Conservation (phyloP, 1,284 basidiomycete genomes). For the Apiotrichum brassicae region DNA sequence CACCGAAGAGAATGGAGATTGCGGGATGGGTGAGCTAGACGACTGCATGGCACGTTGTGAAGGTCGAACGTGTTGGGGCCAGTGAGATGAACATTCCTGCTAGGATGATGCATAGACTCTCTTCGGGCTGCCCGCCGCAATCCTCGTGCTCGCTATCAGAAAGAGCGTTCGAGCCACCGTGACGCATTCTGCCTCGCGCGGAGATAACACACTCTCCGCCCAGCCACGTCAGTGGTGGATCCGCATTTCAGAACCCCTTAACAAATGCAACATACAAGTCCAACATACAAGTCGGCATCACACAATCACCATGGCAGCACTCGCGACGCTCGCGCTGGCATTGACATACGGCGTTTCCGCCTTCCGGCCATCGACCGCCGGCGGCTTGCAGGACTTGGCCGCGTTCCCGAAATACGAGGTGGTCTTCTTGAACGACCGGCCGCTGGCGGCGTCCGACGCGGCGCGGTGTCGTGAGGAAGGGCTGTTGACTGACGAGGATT, state of each 20-base stretch:
- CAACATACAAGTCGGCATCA: background rate
- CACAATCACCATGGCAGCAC: background rate
- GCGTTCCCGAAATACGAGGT: conserved; percentile 80
- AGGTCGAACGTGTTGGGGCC: too few species aligned
- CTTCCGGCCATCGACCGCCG: conserved; percentile 16
- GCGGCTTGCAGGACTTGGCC: conserved; percentile 57
- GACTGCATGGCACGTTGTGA: too few species aligned
- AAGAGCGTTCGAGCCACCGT: too few species aligned
- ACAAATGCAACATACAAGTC: background rate
- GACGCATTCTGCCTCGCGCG: too few species aligned
- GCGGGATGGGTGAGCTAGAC: too few species aligned
- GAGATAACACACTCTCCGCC: too few species aligned
- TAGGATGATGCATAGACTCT: too few species aligned
- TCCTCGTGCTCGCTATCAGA: too few species aligned
- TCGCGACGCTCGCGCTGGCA: conserved; percentile 17
- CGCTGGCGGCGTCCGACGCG: conserved; percentile 68
- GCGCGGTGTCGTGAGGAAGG: conserved; percentile 63
- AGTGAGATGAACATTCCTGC: too few species aligned
- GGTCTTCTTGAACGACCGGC: conserved; percentile 69
- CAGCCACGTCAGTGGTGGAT: too few species aligned
- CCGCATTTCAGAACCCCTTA: background rate
- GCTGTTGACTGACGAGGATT: conserved; percentile 63
- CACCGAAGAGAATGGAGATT: too few species aligned
- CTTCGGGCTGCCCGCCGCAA: too few species aligned
- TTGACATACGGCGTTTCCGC: conserved; percentile 4